Evolutionary conservation across 192 early-diverging fungal species (phyloP).

Genomic region (Ambispora gerdemannii): DNA sequence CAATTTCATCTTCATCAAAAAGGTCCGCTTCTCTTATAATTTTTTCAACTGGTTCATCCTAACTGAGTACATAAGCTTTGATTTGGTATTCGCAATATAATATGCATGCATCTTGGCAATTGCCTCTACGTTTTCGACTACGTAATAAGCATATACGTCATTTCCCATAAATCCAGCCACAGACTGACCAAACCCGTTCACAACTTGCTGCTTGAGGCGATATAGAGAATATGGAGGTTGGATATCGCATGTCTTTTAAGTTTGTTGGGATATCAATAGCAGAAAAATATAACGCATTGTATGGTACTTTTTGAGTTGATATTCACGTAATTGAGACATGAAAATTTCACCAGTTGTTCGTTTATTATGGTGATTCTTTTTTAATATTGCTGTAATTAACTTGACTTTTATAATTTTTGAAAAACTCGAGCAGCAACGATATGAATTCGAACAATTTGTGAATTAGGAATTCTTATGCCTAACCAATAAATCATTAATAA

Average conservation of each 20-base stretch:
- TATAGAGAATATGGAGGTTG: background rate
- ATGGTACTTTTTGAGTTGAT: background rate
- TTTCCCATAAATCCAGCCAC: background rate
- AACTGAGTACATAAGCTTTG: no score
- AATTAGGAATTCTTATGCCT: background rate
- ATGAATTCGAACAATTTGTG: background rate
- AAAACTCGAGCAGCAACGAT: background rate
- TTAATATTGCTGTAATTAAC: background rate
- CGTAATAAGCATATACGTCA: background rate
- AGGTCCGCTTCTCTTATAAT: no score
- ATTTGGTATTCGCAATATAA: slow-evolving; percentile 8
- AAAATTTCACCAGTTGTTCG: background rate
- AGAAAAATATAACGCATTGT: background rate
- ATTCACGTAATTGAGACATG: background rate
- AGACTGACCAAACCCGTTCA: slow-evolving; percentile 5
- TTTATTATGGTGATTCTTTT: background rate
- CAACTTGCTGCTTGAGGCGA: background rate
- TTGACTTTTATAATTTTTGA: background rate
- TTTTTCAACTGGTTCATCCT: no score
- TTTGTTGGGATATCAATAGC: background rate
- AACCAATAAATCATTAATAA: slow-evolving; percentile 3
- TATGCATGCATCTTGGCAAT: background rate
- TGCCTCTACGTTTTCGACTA: background rate
- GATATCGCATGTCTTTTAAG: background rate
- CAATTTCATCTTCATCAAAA: no score